Evolutionary conservation across 495 filamentous ascomycete species (phyloP), one percentile per base, ranked within the genome.

Genomic region (Bacidia rubella): DNA sequence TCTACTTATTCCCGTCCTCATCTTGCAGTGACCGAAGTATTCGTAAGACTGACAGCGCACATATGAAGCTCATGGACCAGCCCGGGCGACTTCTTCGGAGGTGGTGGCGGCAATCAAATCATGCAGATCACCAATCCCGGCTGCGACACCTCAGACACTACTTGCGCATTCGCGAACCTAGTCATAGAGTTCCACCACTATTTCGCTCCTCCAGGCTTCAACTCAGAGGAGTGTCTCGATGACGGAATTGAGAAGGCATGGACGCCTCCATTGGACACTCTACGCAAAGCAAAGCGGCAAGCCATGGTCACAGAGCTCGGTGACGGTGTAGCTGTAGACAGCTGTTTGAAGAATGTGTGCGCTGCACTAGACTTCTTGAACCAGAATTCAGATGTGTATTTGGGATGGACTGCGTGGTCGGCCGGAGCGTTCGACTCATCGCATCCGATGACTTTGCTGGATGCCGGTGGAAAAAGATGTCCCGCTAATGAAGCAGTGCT

Each of bases 41-140:
- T n/a, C n/a, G n/a, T n/a, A n/a, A n/a, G n/a, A n/a, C n/a, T n/a
- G n/a, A n/a, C n/a, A n/a, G n/a, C n/a, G n/a, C 2, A 17, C 12
- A 0, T 29, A 11, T 71, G 72, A 10, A 70, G 64, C 23, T 65
- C 67, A 49, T 80, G 73, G 56, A 72, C 76, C 24, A 65, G 61
- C 50, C 74, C 75, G 4, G 68, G 60, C 25, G 61, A 59, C 3
- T 69, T 77, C 32, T 60, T 74, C 19, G 58, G 59, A 3, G 66
- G 60, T 51, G 75, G 74, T 11, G 70, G 68, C 27, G 72, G 61
- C 2, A 67, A 66, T 75, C n/a, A n/a, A n/a, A n/a, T n/a, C n/a
- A n/a, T n/a, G n/a, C n/a, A n/a, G n/a, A 67, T 83, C 43, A 75
- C 62, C 27, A 81, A 83, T 57, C 72, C 68, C 2, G 76, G 79